These are phyloP conservation scores for Echria macrotheca DNA, from an alignment of 495 filamentous ascomycete genomes.

Conservation along the genomic window DNA sequence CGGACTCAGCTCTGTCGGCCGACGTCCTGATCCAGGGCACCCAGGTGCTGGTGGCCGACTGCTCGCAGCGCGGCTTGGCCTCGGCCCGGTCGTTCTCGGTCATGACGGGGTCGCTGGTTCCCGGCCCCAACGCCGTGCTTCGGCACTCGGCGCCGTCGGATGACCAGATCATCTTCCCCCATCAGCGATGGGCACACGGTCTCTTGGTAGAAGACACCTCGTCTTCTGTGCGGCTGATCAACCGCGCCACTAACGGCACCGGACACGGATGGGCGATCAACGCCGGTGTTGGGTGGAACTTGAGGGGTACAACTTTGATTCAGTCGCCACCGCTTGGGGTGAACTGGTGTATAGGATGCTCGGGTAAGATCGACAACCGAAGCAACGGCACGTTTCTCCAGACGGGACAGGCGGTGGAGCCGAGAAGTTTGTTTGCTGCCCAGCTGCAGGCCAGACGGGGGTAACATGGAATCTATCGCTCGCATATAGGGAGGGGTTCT, in stretches of 20 bases:
- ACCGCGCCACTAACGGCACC: slow-evolving; percentile 2
- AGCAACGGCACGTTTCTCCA: background rate
- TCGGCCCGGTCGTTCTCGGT: slow-evolving; percentile 15
- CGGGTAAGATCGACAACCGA: background rate
- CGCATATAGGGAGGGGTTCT: too few species aligned
- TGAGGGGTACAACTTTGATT: background rate
- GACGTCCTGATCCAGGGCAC: slow-evolving; percentile 14
- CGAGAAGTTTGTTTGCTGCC: background rate
- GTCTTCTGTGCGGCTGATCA: background rate
- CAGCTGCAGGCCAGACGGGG: too few species aligned
- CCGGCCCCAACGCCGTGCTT: slow-evolving; percentile 7
- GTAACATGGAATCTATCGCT: too few species aligned
- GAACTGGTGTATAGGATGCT: slow-evolving; percentile 4
- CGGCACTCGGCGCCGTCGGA: background rate
- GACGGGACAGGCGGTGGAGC: background rate
- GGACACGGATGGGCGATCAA: slow-evolving; percentile 12
- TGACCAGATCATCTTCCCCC: background rate
- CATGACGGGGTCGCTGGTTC: background rate
- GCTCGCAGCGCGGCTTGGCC: slow-evolving; percentile 7
- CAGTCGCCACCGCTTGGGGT: slow-evolving; percentile 5
- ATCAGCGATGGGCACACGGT: slow-evolving; percentile 8
- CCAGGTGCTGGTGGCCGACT: slow-evolving; percentile 11
- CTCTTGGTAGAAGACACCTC: slow-evolving; percentile 4
- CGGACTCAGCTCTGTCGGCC: slow-evolving; percentile 1
- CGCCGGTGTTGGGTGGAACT: slow-evolving; percentile 6